phyloP scores from a whole-genome alignment of 148 eudicot genomes.

The Agrostemma githago region DNA sequence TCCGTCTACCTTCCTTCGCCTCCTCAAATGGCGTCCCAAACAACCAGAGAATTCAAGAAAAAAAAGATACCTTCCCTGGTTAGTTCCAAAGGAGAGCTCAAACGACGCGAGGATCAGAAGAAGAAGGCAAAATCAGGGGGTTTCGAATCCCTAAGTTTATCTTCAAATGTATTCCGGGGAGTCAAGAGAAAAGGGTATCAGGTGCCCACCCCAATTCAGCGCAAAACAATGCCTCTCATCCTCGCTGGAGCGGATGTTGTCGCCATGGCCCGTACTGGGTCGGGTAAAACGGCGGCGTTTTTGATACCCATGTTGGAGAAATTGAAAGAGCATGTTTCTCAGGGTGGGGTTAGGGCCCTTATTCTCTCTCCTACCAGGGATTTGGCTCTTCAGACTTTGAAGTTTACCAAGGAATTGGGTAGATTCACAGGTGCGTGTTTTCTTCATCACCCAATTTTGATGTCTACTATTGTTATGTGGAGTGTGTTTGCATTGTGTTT shows the following conservation, averaged over 20 bases:
- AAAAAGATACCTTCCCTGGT: slow-evolving; percentile 23
- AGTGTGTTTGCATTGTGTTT: neutral
- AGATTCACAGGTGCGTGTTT: slow-evolving; percentile 52
- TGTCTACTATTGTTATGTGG: neutral
- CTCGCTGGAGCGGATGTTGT: slow-evolving; percentile 79
- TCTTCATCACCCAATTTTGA: neutral
- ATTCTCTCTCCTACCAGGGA: slow-evolving; percentile 82
- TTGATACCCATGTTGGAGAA: slow-evolving; percentile 87
- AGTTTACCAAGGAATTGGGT: slow-evolving; percentile 71
- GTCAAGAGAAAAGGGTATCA: slow-evolving; percentile 75
- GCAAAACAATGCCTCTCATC: slow-evolving; percentile 88
- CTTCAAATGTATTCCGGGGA: slow-evolving; percentile 49
- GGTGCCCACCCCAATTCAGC: slow-evolving; percentile 92
- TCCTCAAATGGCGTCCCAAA: neutral
- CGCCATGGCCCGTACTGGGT: slow-evolving; percentile 97
- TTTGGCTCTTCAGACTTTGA: slow-evolving; percentile 86
- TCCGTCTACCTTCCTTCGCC: neutral
- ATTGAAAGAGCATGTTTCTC: slow-evolving; percentile 65
- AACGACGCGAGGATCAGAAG: slow-evolving; percentile 33
- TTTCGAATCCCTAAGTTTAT: slow-evolving; percentile 62
- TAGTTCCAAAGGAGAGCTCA: slow-evolving; percentile 56
- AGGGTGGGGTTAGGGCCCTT: slow-evolving; percentile 76
- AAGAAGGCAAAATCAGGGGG: slow-evolving; percentile 94
- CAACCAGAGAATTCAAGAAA: neutral
- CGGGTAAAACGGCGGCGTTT: slow-evolving; percentile 96